phyloP scores from a whole-genome alignment of 257 asterid species.

The Lycium barbarum region DNA sequence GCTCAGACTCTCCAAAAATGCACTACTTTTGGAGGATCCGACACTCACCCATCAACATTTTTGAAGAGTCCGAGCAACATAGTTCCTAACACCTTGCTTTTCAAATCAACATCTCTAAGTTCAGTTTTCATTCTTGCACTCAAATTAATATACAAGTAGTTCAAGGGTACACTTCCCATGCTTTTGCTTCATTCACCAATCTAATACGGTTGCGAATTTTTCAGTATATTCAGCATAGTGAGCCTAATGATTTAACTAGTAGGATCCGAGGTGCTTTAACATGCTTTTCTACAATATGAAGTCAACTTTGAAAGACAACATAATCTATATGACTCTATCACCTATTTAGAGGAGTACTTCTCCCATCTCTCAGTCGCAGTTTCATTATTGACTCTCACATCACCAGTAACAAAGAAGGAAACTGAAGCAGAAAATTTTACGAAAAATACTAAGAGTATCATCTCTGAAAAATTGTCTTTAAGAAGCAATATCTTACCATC shows the following conservation, averaged over 20 bases:
- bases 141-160: slow-evolving; percentile 6
- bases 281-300: neutral
- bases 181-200: neutral
- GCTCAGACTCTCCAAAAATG: no score
- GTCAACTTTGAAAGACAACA: neutral
- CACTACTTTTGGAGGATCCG: no score
- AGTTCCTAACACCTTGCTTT: neutral
- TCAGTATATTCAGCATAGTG: neutral
- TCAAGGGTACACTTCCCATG: neutral
- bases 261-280: neutral
- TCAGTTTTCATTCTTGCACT: neutral
- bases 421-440: slow-evolving; percentile 8
- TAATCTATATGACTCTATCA: neutral
- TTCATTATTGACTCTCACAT: slow-evolving; percentile 18
- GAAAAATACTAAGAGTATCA: slow-evolving; percentile 4
- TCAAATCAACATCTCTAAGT: slow-evolving; percentile 9
- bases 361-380: neutral
- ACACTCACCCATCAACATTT: no score
- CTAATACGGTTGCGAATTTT: neutral
- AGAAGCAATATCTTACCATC: slow-evolving; percentile 68
- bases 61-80: no score
- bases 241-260: neutral
- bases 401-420: neutral
- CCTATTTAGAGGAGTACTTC: slow-evolving; percentile 5
- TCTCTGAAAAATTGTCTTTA: slow-evolving; percentile 19